Conservation (phyloP, 768 basidiomycete genomes). For the Calocybe cyanea region DNA sequence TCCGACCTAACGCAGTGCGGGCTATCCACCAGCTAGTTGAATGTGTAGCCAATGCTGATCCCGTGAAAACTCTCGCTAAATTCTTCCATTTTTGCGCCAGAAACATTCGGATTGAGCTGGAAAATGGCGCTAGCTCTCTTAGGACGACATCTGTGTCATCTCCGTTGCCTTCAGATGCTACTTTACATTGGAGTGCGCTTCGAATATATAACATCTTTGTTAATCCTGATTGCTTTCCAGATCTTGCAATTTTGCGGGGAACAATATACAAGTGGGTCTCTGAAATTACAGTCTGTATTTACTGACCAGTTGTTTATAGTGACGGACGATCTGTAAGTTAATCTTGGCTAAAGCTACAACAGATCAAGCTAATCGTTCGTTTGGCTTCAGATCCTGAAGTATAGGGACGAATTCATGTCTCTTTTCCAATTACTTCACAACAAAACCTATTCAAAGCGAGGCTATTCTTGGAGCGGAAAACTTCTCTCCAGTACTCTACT, state of each 20-base stretch:
- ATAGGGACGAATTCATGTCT: conserved; percentile 57
- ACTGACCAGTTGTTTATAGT: conserved; percentile 23
- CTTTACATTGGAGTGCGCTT: conserved; percentile 79
- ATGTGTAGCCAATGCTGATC: conserved; percentile 78
- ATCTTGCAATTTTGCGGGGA: conserved; percentile 74
- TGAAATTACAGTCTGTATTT: neutral
- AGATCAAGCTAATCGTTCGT: neutral
- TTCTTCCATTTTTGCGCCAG: conserved; percentile 71
- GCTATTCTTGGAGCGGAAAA: conserved; percentile 79
- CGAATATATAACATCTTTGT: conserved; percentile 1
- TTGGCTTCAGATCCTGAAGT: conserved; percentile 53
- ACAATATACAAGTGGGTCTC: conserved; percentile 69
- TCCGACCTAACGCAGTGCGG: conserved; percentile 81
- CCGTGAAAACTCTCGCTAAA: conserved; percentile 70
- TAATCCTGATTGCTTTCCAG: conserved; percentile 27
- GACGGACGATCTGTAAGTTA: conserved; percentile 58
- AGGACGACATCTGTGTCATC: conserved; percentile 67
- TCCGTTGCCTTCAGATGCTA: conserved; percentile 75
- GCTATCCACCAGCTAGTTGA: conserved; percentile 85
- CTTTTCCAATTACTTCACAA: conserved; percentile 62
- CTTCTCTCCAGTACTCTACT: conserved; percentile 67
- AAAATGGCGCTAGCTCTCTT: conserved; percentile 77
- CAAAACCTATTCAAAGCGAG: conserved; percentile 74
- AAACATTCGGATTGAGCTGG: conserved; percentile 74
- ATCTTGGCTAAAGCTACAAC: neutral